Base-by-base conservation (phyloP, 768 basidiomycete genomes). In the Dendrothele bispora region DNA sequence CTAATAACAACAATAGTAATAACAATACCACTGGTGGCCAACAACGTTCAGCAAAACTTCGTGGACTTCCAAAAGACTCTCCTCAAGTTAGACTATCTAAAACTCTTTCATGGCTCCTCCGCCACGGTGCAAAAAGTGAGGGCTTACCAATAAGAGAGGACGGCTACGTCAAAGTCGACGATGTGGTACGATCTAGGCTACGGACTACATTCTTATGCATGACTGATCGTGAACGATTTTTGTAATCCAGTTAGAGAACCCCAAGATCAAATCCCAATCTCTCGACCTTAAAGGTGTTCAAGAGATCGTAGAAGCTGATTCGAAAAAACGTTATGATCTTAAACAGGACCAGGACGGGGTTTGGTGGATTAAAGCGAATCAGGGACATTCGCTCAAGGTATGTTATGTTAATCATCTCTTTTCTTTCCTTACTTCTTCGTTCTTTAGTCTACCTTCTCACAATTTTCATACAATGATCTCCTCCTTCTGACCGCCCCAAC, bases 311-410 rank as follows among this genome's bases (percentile, higher is more conserved):
- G 68, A 74, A 34, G 68, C 66, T 8, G 88, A 94, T 59, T 63
- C 71, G 50, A 95, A 88, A 63, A 73, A 77, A 46, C 73, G 87
- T 52, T 90, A 78, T 56, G 76, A 77, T 60, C 69, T 87, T 49
- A 41, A 80, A 8, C 57, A 54, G 30, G 50, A 39, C 46, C 57
- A 64, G 26, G 41, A 61, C 21, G 57, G 56, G 44, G 26, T 57
- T 4, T 89, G 89, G 88, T 90, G 86, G 85, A 91, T 95, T 55
- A 77, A 86, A 28, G 93, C 93, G 7, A 92, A 90, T 56, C 93
- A 95, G 64, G 93, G 93, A 0, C 93, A 95, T 67, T 88, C 91
- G 0, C 71, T 95, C 38, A 79, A 84, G 75, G 92, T 85, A 50
- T 21, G 72, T 52, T 34, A 6, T 7, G 22, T 34, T 6, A 18